These are phyloP conservation scores for Polytrichum formosum DNA, from an alignment of 225 moss, liverwort and hornwort species.

Conservation along the genomic window DNA sequence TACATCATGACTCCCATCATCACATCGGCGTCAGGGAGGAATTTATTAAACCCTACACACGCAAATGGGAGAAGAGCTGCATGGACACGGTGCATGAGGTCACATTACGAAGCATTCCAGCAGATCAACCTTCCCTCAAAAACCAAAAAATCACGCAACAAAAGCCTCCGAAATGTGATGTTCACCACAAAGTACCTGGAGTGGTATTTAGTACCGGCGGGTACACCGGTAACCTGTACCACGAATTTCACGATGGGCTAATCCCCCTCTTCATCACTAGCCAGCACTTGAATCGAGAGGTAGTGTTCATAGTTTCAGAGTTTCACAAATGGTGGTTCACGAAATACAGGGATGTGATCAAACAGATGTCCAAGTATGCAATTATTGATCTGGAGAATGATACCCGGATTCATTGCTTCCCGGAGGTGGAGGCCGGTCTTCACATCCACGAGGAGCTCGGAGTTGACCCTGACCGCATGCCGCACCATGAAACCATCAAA, in stretches of 20 bases:
- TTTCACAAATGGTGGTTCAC: slow-evolving; percentile 68
- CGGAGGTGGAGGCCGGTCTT: slow-evolving; percentile 56
- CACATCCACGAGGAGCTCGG: slow-evolving; percentile 73
- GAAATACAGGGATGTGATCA: slow-evolving; percentile 50
- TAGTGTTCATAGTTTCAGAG: slow-evolving; percentile 52
- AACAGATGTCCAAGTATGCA: slow-evolving; percentile 47
- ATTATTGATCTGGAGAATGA: slow-evolving; percentile 45
- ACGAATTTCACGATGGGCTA: slow-evolving; percentile 76
- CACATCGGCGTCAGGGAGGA: slow-evolving; percentile 20
- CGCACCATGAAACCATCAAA: slow-evolving; percentile 39
- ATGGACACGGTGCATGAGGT: slow-evolving; percentile 55
- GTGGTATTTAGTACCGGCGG: slow-evolving; percentile 72
- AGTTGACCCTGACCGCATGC: slow-evolving; percentile 57
- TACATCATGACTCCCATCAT: background rate
- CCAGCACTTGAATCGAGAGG: slow-evolving; percentile 66
- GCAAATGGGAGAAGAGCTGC: slow-evolving; percentile 71
- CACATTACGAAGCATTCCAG: slow-evolving; percentile 24
- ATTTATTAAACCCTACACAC: slow-evolving; percentile 61
- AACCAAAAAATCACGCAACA: no score
- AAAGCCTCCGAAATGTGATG: slow-evolving; percentile 26
- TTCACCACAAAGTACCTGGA: slow-evolving; percentile 50
- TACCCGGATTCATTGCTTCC: slow-evolving; percentile 60
- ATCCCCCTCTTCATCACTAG: slow-evolving; percentile 76
- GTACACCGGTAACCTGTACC: slow-evolving; percentile 75
- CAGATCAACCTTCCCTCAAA: background rate